Conservation (phyloP, 2,329 filamentous ascomycete species). For the Venturia effusa region DNA sequence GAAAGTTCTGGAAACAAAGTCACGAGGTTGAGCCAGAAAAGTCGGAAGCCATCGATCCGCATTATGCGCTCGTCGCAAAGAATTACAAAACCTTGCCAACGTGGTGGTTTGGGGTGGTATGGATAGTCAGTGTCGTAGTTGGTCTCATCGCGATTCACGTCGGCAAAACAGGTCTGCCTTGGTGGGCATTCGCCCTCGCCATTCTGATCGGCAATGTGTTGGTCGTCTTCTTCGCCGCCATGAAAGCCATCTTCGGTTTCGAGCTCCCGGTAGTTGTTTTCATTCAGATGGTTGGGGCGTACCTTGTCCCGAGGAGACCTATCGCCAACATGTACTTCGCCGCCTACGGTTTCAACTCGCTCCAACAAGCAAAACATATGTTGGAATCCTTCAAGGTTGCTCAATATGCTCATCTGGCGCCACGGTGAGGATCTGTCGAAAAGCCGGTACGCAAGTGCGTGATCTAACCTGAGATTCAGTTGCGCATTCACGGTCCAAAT, state of each 20-base stretch:
- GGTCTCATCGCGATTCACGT: constrained; percentile 19
- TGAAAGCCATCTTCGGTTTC: constrained; percentile 16
- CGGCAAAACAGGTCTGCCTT: constrained; percentile 20
- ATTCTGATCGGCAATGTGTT: constrained; percentile 17
- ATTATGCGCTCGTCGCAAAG: constrained; percentile 22
- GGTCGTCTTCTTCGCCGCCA: constrained; percentile 20
- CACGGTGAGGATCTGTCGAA: too few species aligned
- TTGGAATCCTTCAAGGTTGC: constrained; percentile 25
- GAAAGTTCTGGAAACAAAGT: constrained; percentile 18
- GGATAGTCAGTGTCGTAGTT: constrained; percentile 16
- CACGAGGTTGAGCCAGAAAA: constrained; percentile 13
- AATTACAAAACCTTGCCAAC: constrained; percentile 21
- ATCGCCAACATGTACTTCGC: constrained; percentile 34
- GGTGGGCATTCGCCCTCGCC: constrained; percentile 25
- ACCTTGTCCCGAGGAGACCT: constrained; percentile 15
- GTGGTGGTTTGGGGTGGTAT: constrained; percentile 22
- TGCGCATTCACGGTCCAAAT: too few species aligned
- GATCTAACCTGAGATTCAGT: too few species aligned
- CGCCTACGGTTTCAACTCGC: constrained; percentile 23
- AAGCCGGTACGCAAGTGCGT: too few species aligned
- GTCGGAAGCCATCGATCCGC: constrained; percentile 19
- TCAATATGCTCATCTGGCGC: constrained; percentile 29
- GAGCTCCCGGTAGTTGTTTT: constrained; percentile 16
- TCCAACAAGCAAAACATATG: constrained; percentile 18
- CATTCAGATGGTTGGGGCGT: constrained; percentile 14